phyloP scores from a whole-genome alignment of 2,329 filamentous ascomycete genomes.

The Aspergillus piperis region DNA sequence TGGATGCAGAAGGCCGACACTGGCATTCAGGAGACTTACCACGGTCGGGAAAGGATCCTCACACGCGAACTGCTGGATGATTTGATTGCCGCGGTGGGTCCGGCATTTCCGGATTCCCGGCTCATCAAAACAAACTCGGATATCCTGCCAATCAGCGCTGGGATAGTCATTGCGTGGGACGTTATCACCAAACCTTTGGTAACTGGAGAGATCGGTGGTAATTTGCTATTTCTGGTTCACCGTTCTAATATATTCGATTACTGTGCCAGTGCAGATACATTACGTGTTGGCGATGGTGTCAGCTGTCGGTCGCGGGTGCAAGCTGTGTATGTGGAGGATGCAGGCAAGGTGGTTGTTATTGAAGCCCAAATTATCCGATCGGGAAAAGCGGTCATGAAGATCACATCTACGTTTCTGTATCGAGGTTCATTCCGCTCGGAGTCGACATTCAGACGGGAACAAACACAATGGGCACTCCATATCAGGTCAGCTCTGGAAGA shows the following conservation, averaged over 20 bases:
- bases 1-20: constrained; percentile 76
- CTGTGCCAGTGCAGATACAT: not conserved
- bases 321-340: constrained; percentile 14
- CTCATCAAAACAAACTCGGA: constrained; percentile 7
- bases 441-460: constrained; percentile 8
- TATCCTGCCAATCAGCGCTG: constrained; percentile 15
- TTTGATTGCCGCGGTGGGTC: constrained; percentile 42
- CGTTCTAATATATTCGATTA: constrained; percentile 20
- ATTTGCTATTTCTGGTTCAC: constrained; percentile 21
- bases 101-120: constrained; percentile 15
- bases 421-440: not conserved
- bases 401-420: constrained; percentile 20
- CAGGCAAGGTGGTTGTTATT: constrained; percentile 16
- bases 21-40: constrained; percentile 74
- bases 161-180: constrained; percentile 21
- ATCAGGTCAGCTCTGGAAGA: constrained; percentile 15
- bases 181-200: constrained; percentile 17
- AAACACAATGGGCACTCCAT: constrained; percentile 5
- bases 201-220: constrained; percentile 9
- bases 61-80: constrained; percentile 62
- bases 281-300: constrained; percentile 18
- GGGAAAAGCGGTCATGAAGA: constrained; percentile 11
- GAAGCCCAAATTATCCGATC: constrained; percentile 15
- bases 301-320: constrained; percentile 16
- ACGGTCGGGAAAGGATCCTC: constrained; percentile 54